Base-by-base conservation (phyloP, 331 rosid genomes). In the Saraca asoca region DNA sequence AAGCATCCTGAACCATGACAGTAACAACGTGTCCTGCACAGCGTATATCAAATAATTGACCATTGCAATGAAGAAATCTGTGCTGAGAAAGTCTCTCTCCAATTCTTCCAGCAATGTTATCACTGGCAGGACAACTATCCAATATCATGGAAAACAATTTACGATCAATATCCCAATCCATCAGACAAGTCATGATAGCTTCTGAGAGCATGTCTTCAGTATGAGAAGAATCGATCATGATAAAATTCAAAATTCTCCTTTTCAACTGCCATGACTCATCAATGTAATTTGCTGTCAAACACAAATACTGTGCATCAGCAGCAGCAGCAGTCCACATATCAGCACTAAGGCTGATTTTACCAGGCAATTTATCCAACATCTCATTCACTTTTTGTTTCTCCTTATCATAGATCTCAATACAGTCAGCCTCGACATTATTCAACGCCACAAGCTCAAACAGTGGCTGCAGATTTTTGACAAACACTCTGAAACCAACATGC, bases 121-220 rank as follows among this genome's bases (percentile, higher is more conserved):
- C 95, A 62, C 83, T 81, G 55, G 87, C 68, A 58, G 99, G 83
- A 69, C 70, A 79, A 75, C 80, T 80, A 80, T 95, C 96, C 79
- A 91, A 79, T 45, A 90, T 85, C 91, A 95, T 83, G 66, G 97
- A 90, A 67, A 87, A 91, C 75, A 91, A 75, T 63, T 95, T 95
- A 0, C 97, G 91, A 61, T 95, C 97, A 59, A 91, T 85, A 83
- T 95, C 99, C 99, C 99, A 95, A 64, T 90, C 97, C 88, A 91
- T 95, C 59, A 95, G 68, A 57, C 96, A 83, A 37, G 79, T 39
- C 88, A 88, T 90, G 76, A 95, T 82, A 58, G 85, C 79, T 56
- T 91, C 95, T 24, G 96, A 83, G 68, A 83, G 92, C 78, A 77
- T 68, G 75, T 95, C 96, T 77, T 86, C 96, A 9, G 97, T 86